These are phyloP conservation scores for Claviceps maximensis DNA, from an alignment of 2,329 filamentous ascomycete genomes.

Conservation along the genomic window DNA sequence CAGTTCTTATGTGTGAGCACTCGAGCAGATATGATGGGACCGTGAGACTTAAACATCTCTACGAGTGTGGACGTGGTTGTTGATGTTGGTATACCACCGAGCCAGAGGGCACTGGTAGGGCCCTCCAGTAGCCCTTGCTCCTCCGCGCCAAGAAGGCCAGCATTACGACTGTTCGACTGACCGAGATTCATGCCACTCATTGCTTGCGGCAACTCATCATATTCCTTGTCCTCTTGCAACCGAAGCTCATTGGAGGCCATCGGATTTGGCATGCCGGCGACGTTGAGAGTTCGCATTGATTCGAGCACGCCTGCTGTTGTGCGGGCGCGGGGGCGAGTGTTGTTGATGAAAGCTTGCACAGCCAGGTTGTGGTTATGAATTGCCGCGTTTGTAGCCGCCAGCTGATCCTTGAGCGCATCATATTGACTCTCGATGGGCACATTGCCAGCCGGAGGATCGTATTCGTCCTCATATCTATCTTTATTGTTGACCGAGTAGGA, in stretches of 20 bases:
- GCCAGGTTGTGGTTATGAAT: constrained; percentile 89
- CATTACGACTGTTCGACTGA: constrained; percentile 50
- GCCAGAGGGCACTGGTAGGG: constrained; percentile 87
- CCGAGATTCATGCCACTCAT: constrained; percentile 69
- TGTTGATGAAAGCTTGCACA: constrained; percentile 81
- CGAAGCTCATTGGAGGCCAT: constrained; percentile 65
- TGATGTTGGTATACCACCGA: constrained; percentile 92
- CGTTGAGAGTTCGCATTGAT: constrained; percentile 54
- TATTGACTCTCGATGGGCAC: constrained; percentile 42
- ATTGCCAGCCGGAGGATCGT: constrained; percentile 33
- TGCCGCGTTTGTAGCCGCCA: constrained; percentile 50
- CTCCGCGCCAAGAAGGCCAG: constrained; percentile 56
- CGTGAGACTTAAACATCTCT: constrained; percentile 91
- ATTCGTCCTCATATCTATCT: constrained; percentile 86
- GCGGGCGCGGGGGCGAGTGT: constrained; percentile 67
- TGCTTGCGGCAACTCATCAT: constrained; percentile 66
- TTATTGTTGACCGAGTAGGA: constrained; percentile 99
- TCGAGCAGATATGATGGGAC: constrained; percentile 77
- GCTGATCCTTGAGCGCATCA: constrained; percentile 49
- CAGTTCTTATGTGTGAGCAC: constrained; percentile 98
- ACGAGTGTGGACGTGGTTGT: constrained; percentile 91
- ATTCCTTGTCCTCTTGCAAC: constrained; percentile 62
- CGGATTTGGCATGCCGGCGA: constrained; percentile 57
- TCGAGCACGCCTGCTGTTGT: constrained; percentile 87
- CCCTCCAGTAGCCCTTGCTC: constrained; percentile 74